Base-by-base conservation (phyloP, 2,329 filamentous ascomycete species). In the Monilinia fructicola region DNA sequence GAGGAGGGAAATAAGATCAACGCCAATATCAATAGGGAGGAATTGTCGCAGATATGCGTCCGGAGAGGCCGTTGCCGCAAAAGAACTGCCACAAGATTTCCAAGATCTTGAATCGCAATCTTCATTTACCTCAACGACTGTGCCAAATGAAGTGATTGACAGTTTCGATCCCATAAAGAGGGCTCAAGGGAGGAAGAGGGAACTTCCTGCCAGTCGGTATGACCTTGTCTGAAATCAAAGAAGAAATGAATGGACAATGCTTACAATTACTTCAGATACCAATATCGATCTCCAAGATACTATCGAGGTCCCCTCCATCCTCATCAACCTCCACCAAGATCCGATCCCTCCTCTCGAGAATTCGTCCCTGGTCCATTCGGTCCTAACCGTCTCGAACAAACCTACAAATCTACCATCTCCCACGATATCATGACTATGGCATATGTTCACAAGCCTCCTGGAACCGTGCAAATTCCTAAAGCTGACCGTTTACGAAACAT, bases 251-350 rank as follows among this genome's bases (percentile, higher is more conserved):
- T 21, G 46, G 28, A 52, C 23, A 67, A 50, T 65, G 50, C 69
- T 72, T 67, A 71, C 54, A 54, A 48, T 56, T 31, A 46, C 40
- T 68, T 38, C 69, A 96, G 94, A 84, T 99, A 98, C 81, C 91
- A 96, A 79, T 98, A 90, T 79, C 92, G 93, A 71, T 90, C 94
- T 61, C 95, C 95, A 70, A 95, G 94, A 81, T 99, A 93, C 84
- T 89, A 97, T 79, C 91, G 94, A 75, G 95, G 95, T 66, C 93
- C 93, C 70, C 84, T 98, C 31, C 93, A 98, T 77, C 95, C 95
- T 61, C 88, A 97, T 75, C 92, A 97, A 81, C 91, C 92, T 67
- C 94, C 92, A n/a, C 85, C 88, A 50, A 85, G 88, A 62, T 95
- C 93, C 69, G 91, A 97, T 74, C 93, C 93, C 0, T 85, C 90